Base-by-base conservation (phyloP, 371 early-diverging fungal species). In the Mucor irregularis region DNA sequence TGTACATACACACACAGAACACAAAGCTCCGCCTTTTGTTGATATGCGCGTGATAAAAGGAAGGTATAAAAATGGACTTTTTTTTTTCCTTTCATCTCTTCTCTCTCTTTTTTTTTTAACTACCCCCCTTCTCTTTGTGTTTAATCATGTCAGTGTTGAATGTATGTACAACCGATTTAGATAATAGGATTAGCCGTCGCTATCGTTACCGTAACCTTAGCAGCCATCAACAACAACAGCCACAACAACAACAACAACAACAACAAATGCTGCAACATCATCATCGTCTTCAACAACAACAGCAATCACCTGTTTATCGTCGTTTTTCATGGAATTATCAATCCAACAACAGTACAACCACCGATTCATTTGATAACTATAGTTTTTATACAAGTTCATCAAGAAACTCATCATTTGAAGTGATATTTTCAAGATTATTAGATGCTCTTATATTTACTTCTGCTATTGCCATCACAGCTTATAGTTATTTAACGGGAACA, bases 401-500 rank as follows among this genome's bases (percentile, higher is more conserved):
- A 35, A 35, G 25, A 24, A 47, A 21, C 28, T 58, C 58, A 16
- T 56, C 61, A 2, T 56, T 69, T 56, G 70, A 73, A 53, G 44
- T 61, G 14, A 33, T 74, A 11, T 64, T 74, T 46, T 56, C 66
- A 24, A 64, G 62, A 49, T 35, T 74, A 24, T 46, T 73, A n/a
- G 76, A 76, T 60, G 66, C 59, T 14, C 46, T 76, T n/a, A 68
- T 76, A 26, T 76, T 76, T 39, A 76, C 76, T 2, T 76, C 73
- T 8, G 76, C 76, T 35, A 68, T 76, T 39, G 71, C 68, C 11
- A 70, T 76, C 40, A 73, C 76, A 11, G 68, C 71, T 3, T 70
- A 70, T 31, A 68, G 62, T 43, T 76, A 76, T 51, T 52, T 68
- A 28, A 71, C 64, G 6, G 76, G 76, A 17, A 53, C 61, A 17